These are phyloP conservation scores for Oryza nivara DNA, from an alignment of 176 grass and related monocot genomes.

Conservation along the genomic window DNA sequence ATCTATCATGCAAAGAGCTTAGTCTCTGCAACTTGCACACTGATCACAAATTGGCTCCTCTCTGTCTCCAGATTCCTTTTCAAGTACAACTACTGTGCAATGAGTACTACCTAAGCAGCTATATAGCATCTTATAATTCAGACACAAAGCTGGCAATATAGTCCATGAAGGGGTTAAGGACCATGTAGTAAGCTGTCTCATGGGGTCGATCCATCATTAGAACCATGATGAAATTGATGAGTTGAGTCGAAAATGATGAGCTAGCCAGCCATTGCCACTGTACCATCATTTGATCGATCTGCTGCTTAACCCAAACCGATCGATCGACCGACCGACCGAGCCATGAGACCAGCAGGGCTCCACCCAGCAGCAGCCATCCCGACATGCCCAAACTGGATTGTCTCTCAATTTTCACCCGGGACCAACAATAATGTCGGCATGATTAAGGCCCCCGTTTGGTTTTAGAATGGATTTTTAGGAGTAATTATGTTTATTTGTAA, in stretches of 20 bases:
- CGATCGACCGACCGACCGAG: neutral
- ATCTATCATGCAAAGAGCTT: neutral
- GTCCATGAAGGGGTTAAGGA: slow-evolving; percentile 1
- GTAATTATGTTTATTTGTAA: no score
- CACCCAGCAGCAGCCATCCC: neutral
- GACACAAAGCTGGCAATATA: neutral
- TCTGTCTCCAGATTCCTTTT: neutral
- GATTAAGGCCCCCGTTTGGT: neutral
- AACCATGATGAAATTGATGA: neutral
- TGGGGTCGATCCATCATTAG: slow-evolving; percentile 10
- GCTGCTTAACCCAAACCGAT: neutral
- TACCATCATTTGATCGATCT: neutral
- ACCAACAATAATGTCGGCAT: neutral
- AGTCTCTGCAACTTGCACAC: neutral
- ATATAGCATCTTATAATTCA: slow-evolving; percentile 5
- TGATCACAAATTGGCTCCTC: neutral
- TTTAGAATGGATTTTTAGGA: no score
- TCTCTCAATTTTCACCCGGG: neutral
- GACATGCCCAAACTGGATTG: neutral
- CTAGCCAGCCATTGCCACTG: neutral
- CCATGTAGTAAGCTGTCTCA: neutral
- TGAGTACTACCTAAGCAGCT: neutral
- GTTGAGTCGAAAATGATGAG: neutral
- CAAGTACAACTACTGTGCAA: neutral
- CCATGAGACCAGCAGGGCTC: neutral